Conservation (phyloP, 192 early-diverging fungal genomes). For the Podila epicladia region DNA sequence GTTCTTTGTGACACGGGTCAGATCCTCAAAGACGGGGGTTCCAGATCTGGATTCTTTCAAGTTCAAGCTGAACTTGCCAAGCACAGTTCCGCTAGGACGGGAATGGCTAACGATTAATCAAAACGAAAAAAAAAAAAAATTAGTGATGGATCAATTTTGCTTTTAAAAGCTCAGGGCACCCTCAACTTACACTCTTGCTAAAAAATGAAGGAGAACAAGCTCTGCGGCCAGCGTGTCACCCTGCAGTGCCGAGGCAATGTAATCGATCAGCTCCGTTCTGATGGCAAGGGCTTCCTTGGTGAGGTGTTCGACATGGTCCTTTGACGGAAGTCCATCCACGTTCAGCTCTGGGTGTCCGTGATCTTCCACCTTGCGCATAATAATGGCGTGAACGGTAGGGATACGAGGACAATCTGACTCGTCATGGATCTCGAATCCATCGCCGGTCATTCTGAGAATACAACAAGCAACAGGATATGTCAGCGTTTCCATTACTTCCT, state of each 20-base stretch:
- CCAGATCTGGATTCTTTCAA: constrained; percentile 56
- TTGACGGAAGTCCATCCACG: constrained; percentile 20
- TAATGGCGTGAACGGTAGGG: constrained; percentile 64
- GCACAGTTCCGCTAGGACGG: constrained; percentile 56
- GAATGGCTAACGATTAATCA: constrained; percentile 39
- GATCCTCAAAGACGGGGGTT: constrained; percentile 4
- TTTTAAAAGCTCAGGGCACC: not conserved
- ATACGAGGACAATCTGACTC: constrained; percentile 27
- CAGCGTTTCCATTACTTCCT: not conserved
- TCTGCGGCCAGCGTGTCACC: constrained; percentile 75
- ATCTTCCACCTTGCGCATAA: constrained; percentile 49
- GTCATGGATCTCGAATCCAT: constrained; percentile 47
- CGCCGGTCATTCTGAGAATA: constrained; percentile 14
- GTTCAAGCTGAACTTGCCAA: constrained; percentile 78
- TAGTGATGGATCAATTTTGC: not conserved
- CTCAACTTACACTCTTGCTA: constrained; percentile 68
- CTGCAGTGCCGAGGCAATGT: constrained; percentile 67
- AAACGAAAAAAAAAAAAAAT: not conserved
- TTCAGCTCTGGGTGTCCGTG: constrained; percentile 44
- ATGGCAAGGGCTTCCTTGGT: constrained; percentile 33
- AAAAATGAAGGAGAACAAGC: constrained; percentile 72
- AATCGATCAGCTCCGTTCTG: constrained; percentile 53
- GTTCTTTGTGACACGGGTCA: constrained; percentile 12
- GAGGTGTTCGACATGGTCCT: not conserved
- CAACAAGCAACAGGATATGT: not conserved